phyloP scores from a whole-genome alignment of 805 yeast genomes.

The Cyberlindnera xylosilytica region DNA sequence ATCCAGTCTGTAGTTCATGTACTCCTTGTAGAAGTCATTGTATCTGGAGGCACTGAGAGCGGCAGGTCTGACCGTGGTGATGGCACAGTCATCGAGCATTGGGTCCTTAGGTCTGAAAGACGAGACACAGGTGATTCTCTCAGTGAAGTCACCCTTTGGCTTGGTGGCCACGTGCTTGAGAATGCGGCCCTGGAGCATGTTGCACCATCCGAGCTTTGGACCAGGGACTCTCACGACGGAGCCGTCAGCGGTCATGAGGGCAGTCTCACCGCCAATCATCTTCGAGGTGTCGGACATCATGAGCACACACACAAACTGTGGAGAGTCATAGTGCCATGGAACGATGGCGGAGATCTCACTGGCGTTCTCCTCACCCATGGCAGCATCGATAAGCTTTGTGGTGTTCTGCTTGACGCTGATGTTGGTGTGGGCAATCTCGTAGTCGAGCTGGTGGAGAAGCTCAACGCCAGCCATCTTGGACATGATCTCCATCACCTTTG shows the following conservation, averaged over 20 bases:
- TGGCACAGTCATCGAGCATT: constrained; percentile 36
- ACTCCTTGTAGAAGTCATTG: constrained; percentile 39
- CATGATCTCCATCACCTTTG: constrained; percentile 50
- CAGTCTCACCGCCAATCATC: constrained; percentile 63
- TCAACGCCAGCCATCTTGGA: constrained; percentile 48
- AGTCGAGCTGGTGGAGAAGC: constrained; percentile 34
- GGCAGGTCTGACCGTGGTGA: constrained; percentile 41
- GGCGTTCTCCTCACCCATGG: constrained; percentile 7
- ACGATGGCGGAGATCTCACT: constrained; percentile 48
- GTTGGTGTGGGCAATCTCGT: constrained; percentile 54
- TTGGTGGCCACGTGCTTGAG: constrained; percentile 46
- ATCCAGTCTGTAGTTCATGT: constrained; percentile 37
- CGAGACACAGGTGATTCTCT: constrained; percentile 42
- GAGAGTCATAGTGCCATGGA: constrained; percentile 63
- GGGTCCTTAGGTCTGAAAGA: constrained; percentile 41
- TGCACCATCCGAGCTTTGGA: constrained; percentile 49
- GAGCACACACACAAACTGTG: constrained; percentile 61
- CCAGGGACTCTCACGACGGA: constrained; percentile 30
- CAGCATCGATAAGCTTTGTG: constrained; percentile 9
- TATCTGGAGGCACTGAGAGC: constrained; percentile 34
- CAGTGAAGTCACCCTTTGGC: constrained; percentile 35
- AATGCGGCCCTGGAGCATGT: constrained; percentile 45
- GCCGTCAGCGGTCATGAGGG: constrained; percentile 36
- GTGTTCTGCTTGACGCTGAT: constrained; percentile 38
- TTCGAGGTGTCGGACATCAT: constrained; percentile 57